phyloP scores from a whole-genome alignment of 768 basidiomycete species.

The Mycena olivaceomarginata region DNA sequence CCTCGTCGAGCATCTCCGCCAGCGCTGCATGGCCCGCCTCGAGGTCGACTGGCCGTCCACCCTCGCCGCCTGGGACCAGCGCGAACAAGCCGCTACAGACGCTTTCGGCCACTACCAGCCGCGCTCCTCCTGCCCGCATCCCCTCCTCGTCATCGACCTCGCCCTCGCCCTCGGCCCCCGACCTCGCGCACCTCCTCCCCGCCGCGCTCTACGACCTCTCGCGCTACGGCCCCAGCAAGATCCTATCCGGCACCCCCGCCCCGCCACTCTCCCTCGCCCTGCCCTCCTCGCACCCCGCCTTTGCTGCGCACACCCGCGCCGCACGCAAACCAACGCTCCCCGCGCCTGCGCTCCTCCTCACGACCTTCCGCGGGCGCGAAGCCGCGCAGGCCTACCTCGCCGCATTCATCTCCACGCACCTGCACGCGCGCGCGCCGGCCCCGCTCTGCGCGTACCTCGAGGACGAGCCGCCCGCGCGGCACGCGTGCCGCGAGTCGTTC shows the following conservation, averaged over 20 bases:
- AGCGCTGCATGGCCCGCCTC: slow-evolving; percentile 76
- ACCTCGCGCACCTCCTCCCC: slow-evolving; percentile 74
- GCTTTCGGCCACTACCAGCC: slow-evolving; percentile 73
- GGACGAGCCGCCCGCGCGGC: slow-evolving; percentile 55
- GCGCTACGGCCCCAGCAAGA: slow-evolving; percentile 83
- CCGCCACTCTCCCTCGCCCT: slow-evolving; percentile 55
- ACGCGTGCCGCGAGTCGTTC: slow-evolving; percentile 78
- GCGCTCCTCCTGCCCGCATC: slow-evolving; percentile 76
- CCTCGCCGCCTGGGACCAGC: slow-evolving; percentile 80
- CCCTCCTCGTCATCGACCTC: slow-evolving; percentile 82
- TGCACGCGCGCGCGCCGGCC: slow-evolving; percentile 70
- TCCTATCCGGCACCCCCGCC: slow-evolving; percentile 70
- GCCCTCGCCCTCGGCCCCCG: slow-evolving; percentile 80
- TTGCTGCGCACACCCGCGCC: slow-evolving; percentile 38
- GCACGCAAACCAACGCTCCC: slow-evolving; percentile 29
- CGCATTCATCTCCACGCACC: slow-evolving; percentile 74
- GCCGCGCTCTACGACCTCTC: slow-evolving; percentile 86
- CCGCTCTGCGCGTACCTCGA: slow-evolving; percentile 67
- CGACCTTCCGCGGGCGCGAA: slow-evolving; percentile 80
- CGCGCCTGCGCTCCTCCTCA: slow-evolving; percentile 60
- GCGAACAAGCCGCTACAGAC: slow-evolving; percentile 76
- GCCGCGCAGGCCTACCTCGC: slow-evolving; percentile 77
- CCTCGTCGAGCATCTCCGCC: slow-evolving; percentile 79
- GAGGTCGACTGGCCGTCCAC: slow-evolving; percentile 80
- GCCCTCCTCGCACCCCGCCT: no score